These are phyloP conservation scores for Penicillium brasilianum DNA, from an alignment of 2,329 filamentous ascomycete genomes.

Conservation along the genomic window DNA sequence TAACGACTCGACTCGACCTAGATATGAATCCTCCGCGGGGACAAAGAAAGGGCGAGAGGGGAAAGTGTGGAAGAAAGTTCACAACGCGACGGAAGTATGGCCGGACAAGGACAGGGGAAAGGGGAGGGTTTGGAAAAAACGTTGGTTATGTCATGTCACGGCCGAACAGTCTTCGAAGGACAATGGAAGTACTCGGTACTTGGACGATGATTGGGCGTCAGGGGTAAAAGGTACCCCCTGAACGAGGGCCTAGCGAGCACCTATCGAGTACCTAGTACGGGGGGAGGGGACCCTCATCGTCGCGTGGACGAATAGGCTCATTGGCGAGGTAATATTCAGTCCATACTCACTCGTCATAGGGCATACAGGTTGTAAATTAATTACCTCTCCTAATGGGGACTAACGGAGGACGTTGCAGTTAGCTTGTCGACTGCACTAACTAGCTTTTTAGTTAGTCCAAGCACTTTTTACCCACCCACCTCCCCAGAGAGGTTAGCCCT, in stretches of 20 bases:
- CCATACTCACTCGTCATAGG: neutral
- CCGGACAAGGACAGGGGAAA: conserved; percentile 18
- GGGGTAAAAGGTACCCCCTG: conserved; percentile 2
- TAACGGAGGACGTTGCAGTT: conserved; percentile 10
- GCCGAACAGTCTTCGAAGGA: conserved; percentile 8
- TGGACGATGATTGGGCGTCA: neutral
- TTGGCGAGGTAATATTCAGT: neutral
- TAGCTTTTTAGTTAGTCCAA: neutral
- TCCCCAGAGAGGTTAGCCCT: neutral
- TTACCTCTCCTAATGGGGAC: conserved; percentile 16
- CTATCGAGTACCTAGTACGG: conserved; percentile 2
- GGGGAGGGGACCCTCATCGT: neutral
- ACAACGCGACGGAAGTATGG: conserved; percentile 22
- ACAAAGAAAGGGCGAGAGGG: conserved; percentile 2
- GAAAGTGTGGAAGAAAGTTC: conserved; percentile 29
- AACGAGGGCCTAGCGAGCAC: neutral
- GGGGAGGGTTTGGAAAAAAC: conserved; percentile 13
- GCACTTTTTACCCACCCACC: neutral
- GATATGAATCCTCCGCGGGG: neutral
- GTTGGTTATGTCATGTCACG: conserved; percentile 24
- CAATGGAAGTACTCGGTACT: conserved; percentile 24
- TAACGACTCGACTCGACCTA: neutral
- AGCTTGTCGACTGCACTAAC: neutral
- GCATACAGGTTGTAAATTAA: neutral
- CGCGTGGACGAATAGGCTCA: neutral